phyloP scores from a whole-genome alignment of 352 stramenopile genomes.

The Phytophthora gonapodyides region DNA sequence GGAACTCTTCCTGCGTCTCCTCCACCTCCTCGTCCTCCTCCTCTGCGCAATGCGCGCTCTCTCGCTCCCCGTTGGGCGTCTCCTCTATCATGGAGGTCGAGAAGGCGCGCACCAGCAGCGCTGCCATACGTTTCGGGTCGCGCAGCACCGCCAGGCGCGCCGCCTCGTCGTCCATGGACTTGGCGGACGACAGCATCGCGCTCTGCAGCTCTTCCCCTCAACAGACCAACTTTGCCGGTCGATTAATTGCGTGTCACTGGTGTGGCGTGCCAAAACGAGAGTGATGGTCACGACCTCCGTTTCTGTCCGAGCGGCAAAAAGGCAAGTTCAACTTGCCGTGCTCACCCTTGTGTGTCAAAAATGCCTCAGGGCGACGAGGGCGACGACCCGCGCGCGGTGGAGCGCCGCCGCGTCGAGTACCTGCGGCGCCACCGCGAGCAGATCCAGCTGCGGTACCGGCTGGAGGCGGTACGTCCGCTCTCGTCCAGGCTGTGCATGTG shows the following conservation, averaged over 20 bases:
- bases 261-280: no score
- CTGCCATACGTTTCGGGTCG: conserved; percentile 50
- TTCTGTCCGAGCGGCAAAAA: no score
- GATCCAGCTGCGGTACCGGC: conserved; percentile 56
- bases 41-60: conserved; percentile 7
- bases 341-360: not conserved
- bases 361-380: conserved; percentile 29
- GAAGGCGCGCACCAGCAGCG: conserved; percentile 52
- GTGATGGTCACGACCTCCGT: no score
- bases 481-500: not conserved
- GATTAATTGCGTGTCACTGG: no score
- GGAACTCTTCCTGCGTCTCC: conserved; percentile 36
- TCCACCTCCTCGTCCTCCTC: conserved; percentile 42
- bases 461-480: conserved; percentile 49
- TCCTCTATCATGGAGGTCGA: conserved; percentile 34
- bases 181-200: conserved; percentile 40
- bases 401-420: conserved; percentile 45
- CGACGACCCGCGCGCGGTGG: conserved; percentile 42
- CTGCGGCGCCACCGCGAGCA: conserved; percentile 48
- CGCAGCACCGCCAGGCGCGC: conserved; percentile 34
- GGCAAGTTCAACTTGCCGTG: conserved; percentile 4
- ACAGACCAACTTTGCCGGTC: no score
- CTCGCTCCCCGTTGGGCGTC: not conserved
- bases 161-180: conserved; percentile 44
- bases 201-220: not conserved